Conservation (phyloP, 2,329 filamentous ascomycete species). For the Penicillium thymicola region DNA sequence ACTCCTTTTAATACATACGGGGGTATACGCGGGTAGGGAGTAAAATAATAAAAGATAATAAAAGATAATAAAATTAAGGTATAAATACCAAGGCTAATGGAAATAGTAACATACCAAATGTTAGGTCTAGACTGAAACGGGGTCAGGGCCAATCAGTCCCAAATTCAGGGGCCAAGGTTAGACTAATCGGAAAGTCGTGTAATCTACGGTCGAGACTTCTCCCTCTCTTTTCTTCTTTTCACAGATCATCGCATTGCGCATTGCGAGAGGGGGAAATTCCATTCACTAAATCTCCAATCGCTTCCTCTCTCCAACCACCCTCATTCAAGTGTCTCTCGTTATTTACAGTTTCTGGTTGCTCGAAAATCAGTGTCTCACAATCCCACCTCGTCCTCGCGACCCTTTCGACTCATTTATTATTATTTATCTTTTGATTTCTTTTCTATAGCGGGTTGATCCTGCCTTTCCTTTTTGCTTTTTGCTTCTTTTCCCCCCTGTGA, state of each 20-base stretch:
- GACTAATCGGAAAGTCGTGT: neutral
- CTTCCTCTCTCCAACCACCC: constrained; percentile 4
- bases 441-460: constrained; percentile 22
- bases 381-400: neutral
- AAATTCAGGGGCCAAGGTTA: constrained; percentile 16
- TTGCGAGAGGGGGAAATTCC: constrained; percentile 3
- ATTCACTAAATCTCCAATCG: neutral
- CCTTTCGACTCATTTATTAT: constrained; percentile 1
- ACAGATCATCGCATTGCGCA: constrained; percentile 3
- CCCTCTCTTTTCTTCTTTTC: constrained; percentile 4
- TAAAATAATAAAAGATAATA: no score
- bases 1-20: no score
- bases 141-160: constrained; percentile 15
- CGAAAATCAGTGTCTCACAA: constrained; percentile 2
- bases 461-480: neutral
- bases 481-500: neutral
- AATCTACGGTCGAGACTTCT: constrained; percentile 13
- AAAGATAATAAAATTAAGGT: neutral
- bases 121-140: constrained; percentile 23
- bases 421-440: neutral
- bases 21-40: no score
- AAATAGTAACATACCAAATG: constrained; percentile 8
- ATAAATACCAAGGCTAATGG: constrained; percentile 2
- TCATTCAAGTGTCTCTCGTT: neutral
- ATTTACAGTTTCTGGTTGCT: constrained; percentile 1